Conservation (phyloP, 345 rosid genomes). For the Geranium brycei region DNA sequence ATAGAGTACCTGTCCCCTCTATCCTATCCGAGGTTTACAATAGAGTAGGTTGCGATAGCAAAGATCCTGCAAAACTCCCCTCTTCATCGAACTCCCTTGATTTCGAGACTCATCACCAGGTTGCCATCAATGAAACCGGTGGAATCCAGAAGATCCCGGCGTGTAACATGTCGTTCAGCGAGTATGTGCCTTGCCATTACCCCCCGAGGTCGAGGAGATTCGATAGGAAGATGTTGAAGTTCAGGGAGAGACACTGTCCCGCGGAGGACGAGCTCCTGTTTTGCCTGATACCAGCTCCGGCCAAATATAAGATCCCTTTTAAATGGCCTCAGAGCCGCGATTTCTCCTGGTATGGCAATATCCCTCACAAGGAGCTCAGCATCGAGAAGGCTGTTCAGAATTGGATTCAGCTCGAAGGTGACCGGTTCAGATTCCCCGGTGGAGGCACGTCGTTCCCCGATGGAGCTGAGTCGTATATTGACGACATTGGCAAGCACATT, state of each 20-base stretch:
- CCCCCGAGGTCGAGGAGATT: slow-evolving; percentile 60
- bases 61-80: slow-evolving; percentile 12
- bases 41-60: too few species aligned
- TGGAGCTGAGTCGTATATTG: slow-evolving; percentile 93
- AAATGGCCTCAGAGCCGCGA: slow-evolving; percentile 98
- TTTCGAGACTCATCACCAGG: slow-evolving; percentile 65
- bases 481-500: slow-evolving; percentile 60
- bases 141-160: slow-evolving; percentile 36
- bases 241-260: slow-evolving; percentile 91
- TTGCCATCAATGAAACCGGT: slow-evolving; percentile 22
- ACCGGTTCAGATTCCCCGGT: slow-evolving; percentile 87
- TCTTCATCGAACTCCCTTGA: slow-evolving; percentile 22
- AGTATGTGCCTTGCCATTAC: slow-evolving; percentile 82
- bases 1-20: too few species aligned
- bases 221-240: slow-evolving; percentile 68
- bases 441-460: slow-evolving; percentile 95
- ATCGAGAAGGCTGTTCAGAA: slow-evolving; percentile 95
- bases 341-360: slow-evolving; percentile 89
- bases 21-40: too few species aligned
- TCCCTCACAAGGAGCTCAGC: slow-evolving; percentile 88
- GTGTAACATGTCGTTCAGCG: slow-evolving; percentile 63
- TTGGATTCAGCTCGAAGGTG: slow-evolving; percentile 91
- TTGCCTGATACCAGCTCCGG: slow-evolving; percentile 89
- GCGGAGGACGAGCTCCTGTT: slow-evolving; percentile 46
- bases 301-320: slow-evolving; percentile 84